Conservation (phyloP, 2,329 filamentous ascomycete genomes). For the Byssochlamys sp. region DNA sequence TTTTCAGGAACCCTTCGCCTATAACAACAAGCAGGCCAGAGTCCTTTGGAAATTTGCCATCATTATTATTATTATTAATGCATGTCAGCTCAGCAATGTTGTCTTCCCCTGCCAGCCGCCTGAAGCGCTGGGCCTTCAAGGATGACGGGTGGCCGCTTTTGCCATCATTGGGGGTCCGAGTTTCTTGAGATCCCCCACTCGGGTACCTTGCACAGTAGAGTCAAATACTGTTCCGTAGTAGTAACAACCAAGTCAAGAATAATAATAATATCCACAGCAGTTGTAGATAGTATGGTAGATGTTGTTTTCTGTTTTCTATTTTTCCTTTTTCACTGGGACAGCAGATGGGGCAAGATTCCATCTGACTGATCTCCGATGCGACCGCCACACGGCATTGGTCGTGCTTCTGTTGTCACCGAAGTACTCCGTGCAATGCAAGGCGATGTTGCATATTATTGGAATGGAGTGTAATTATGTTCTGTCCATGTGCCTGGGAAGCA, state of each 20-base stretch:
- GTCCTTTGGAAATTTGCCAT: no score
- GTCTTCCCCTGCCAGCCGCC: not conserved
- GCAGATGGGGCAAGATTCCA: no score
- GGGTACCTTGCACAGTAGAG: not conserved
- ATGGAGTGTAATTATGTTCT: no score
- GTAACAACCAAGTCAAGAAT: no score
- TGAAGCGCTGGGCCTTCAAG: not conserved
- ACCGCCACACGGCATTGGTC: no score
- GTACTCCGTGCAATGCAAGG: not conserved
- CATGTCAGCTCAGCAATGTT: not conserved
- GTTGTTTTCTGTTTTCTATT: no score
- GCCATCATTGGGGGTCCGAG: not conserved
- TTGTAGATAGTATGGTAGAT: no score
- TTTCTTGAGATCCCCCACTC: not conserved
- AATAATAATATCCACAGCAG: no score
- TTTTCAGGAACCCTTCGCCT: not conserved
- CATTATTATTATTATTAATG: no score
- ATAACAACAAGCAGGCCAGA: not conserved
- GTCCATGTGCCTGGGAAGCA: not conserved
- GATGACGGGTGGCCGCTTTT: not conserved
- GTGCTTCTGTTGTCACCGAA: not conserved
- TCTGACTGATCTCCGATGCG: no score
- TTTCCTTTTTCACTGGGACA: no score
- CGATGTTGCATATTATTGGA: not conserved
- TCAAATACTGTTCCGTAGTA: not conserved